These are phyloP conservation scores for Coemansia sp. DNA, from an alignment of 192 early-diverging fungal species.

Conservation along the genomic window DNA sequence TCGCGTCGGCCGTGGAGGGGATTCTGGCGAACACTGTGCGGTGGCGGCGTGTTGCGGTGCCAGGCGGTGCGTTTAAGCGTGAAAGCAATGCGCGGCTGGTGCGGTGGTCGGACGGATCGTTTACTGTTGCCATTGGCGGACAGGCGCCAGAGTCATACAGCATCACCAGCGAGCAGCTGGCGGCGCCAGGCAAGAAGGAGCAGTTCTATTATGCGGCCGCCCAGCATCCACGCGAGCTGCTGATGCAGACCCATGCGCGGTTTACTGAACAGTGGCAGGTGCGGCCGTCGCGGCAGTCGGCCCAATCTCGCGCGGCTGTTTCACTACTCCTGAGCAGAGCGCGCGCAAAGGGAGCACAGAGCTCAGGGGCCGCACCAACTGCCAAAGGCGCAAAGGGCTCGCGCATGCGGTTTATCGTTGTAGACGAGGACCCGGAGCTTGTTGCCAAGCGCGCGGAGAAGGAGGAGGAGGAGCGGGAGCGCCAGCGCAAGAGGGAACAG, in stretches of 20 bases:
- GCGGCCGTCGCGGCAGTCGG: constrained; percentile 29
- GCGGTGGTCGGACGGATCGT: constrained; percentile 56
- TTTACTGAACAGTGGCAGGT: constrained; percentile 46
- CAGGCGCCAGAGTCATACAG: constrained; percentile 27
- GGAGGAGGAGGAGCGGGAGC: constrained; percentile 47
- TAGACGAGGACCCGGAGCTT: constrained; percentile 45
- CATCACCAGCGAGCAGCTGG: constrained; percentile 30
- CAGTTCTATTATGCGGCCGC: constrained; percentile 32
- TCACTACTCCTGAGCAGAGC: constrained; percentile 16
- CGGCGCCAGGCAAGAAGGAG: constrained; percentile 20
- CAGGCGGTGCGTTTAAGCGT: constrained; percentile 11
- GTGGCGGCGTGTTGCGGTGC: constrained; percentile 24
- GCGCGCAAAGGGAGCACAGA: constrained; percentile 9
- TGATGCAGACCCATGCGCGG: constrained; percentile 45
- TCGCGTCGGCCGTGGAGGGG: constrained; percentile 43
- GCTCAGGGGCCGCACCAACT: not conserved
- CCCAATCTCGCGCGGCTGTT: constrained; percentile 26
- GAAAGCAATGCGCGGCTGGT: constrained; percentile 53
- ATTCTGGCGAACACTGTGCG: constrained; percentile 48
- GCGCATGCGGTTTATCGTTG: constrained; percentile 45
- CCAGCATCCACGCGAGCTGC: constrained; percentile 28
- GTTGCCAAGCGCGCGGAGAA: constrained; percentile 33
- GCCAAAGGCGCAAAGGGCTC: constrained; percentile 15
- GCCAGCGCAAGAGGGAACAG: constrained; percentile 44
- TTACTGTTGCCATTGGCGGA: constrained; percentile 40